Base-by-base conservation (phyloP, 2,329 filamentous ascomycete genomes). In the Xylaria sp. region DNA sequence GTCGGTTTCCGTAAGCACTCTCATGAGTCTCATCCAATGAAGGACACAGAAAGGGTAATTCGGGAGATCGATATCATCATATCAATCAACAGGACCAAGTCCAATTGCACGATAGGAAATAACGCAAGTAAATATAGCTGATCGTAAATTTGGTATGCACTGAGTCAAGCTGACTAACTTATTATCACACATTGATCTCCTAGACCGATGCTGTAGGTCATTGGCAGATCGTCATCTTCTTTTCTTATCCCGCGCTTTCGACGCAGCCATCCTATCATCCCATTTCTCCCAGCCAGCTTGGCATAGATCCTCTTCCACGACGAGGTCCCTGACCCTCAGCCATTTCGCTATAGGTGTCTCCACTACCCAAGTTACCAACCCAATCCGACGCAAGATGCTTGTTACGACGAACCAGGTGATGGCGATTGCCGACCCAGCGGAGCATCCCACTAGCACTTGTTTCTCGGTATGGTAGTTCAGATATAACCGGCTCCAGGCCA, bases 271-370 rank as follows among this genome's bases (percentile, higher is more conserved):
- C 72, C 81, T 82, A 55, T 84, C 82, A 78, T 95, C 90, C 93
- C 94, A 98, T 77, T 92, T 90, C 80, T 94, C 92, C 95, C 95
- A 99, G 1, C 96, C 96, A 47, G 94, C 91, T 81, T 97, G 93
- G 38, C 90, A 90, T 73, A 97, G 80, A 79, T 98, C 95, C 80
- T 98, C 95, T 77, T 91, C 90, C 6, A 96, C 85, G 13, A 96
- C 89, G 69, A 99, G 81, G 79, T 99, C 96, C 66, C 96, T 85
- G 54, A 97, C 82, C 66, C 95, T 86, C 54, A 96, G 81, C 70
- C 89, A 85, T 74, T 87, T 86, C 2, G 88, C 86, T 3, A 91
- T 73, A 31, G 87, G 85, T 39, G 87, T 83, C 29, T 93, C 89
- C 61, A 97, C 79, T 2, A 83, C 86, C 91, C 92, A 93, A 5